Evolutionary conservation across 1,139 yeast species (phyloP).

Genomic region (Kodamaea fungicola): DNA sequence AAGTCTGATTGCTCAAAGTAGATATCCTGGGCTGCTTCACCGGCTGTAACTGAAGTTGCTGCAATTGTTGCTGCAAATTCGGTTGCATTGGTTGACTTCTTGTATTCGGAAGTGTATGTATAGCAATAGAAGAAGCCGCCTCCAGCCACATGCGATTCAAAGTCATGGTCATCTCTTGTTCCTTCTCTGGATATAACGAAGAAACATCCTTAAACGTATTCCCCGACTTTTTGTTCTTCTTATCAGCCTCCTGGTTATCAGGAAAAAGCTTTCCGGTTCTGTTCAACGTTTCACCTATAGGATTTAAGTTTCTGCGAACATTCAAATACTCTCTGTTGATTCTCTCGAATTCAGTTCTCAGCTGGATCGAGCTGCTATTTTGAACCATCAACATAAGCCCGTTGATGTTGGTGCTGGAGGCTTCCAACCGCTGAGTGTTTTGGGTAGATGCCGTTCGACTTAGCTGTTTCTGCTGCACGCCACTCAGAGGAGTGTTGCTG

Average conservation of each 20-base stretch:
- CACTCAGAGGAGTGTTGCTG: not conserved
- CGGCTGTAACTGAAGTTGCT: slow-evolving; percentile 4
- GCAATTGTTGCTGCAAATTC: slow-evolving; percentile 4
- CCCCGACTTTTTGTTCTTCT: slow-evolving; percentile 21
- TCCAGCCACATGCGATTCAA: slow-evolving; percentile 42
- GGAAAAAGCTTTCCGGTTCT: slow-evolving; percentile 31
- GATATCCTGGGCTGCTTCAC: slow-evolving; percentile 4
- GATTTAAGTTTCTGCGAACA: slow-evolving; percentile 66
- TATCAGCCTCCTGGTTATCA: slow-evolving; percentile 18
- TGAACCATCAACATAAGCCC: slow-evolving; percentile 34
- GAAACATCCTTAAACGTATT: slow-evolving; percentile 37
- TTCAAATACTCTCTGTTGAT: slow-evolving; percentile 70
- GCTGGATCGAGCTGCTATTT: slow-evolving; percentile 50
- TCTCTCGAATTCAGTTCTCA: slow-evolving; percentile 72
- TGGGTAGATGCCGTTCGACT: not conserved
- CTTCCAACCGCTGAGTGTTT: not conserved
- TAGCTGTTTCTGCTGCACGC: slow-evolving; percentile 4
- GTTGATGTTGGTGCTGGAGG: slow-evolving; percentile 22
- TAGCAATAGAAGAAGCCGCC: slow-evolving; percentile 19
- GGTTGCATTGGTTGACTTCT: slow-evolving; percentile 1
- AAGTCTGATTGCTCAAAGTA: not conserved
- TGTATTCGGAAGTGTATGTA: slow-evolving; percentile 1
- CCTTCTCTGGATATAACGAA: slow-evolving; percentile 30
- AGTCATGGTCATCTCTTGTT: slow-evolving; percentile 24
- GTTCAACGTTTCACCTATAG: slow-evolving; percentile 59